Conservation (phyloP, 345 rosid genomes). For the Salix brachista region DNA sequence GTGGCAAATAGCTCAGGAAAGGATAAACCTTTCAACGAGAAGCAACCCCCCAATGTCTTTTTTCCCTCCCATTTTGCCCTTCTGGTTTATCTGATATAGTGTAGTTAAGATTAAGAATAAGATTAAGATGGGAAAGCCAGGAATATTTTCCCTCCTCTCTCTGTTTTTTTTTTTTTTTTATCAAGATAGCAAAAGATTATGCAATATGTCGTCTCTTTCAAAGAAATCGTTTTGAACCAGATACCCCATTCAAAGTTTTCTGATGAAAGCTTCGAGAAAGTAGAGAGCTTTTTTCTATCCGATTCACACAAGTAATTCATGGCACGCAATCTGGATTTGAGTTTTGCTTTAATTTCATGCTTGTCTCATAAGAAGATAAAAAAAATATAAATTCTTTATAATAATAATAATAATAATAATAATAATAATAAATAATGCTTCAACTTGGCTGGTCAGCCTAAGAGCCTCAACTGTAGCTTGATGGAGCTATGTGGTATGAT, state of each 20-base stretch:
- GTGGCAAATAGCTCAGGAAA: conserved; percentile 9
- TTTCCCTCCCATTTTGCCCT: background rate
- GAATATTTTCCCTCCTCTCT: background rate
- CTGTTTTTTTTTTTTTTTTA: background rate
- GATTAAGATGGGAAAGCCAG: background rate
- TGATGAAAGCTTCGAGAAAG: background rate
- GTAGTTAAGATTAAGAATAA: too few relatives aligned
- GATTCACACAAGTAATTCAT: too few relatives aligned
- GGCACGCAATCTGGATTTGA: background rate
- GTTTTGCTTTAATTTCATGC: too few relatives aligned
- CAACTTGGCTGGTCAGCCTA: too few relatives aligned
- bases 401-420: too few relatives aligned
- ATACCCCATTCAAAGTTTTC: conserved; percentile 2
- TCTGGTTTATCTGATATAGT: background rate
- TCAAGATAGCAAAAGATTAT: conserved; percentile 19
- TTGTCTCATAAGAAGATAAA: too few relatives aligned
- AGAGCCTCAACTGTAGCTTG: too few relatives aligned
- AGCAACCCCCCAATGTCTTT: conserved; percentile 10
- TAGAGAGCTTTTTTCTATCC: background rate
- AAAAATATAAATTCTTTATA: too few relatives aligned
- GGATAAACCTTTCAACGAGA: background rate
- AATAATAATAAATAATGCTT: too few relatives aligned
- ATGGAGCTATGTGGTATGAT: too few relatives aligned
- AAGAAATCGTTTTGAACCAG: conserved; percentile 12
- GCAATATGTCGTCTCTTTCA: conserved; percentile 13